Conservation (phyloP, 768 basidiomycete species). For the Nidularia sp. region DNA sequence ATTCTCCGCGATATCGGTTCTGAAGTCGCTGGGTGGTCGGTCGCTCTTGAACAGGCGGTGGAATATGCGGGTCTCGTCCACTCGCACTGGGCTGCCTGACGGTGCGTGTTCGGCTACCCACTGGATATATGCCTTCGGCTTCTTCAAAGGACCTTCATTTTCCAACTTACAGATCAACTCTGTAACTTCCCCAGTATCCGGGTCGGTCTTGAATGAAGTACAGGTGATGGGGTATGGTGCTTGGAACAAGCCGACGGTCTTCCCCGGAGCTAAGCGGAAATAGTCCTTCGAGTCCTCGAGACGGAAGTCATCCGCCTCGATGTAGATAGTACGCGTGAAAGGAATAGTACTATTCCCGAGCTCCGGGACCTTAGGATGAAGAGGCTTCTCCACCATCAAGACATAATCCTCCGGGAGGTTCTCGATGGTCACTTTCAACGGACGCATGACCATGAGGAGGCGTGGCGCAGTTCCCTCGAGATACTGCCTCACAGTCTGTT, state of each 20-base stretch:
- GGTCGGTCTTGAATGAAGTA: conserved; percentile 80
- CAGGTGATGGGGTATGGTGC: conserved; percentile 91
- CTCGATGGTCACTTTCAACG: conserved; percentile 87
- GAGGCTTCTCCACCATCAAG: conserved; percentile 79
- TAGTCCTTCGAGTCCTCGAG: conserved; percentile 90
- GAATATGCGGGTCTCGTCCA: conserved; percentile 92
- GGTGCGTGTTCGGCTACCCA: conserved; percentile 89
- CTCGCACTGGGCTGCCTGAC: conserved; percentile 74
- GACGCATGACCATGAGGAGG: conserved; percentile 86
- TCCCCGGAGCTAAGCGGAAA: conserved; percentile 96
- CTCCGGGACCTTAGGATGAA: conserved; percentile 91
- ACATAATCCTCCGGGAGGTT: conserved; percentile 87
- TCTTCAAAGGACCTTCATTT: conserved; percentile 58
- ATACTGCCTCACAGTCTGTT: conserved; percentile 83
- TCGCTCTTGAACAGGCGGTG: conserved; percentile 93
- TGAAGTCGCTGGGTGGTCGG: conserved; percentile 81
- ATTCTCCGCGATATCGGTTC: conserved; percentile 76
- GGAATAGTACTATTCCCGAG: conserved; percentile 81
- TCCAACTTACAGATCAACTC: conserved; percentile 82
- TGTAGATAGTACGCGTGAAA: conserved; percentile 86
- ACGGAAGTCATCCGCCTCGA: conserved; percentile 92
- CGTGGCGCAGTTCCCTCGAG: conserved; percentile 87
- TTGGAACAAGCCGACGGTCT: conserved; percentile 95
- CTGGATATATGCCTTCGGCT: conserved; percentile 93
- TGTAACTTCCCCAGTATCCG: conserved; percentile 62